These are phyloP conservation scores for Talaromyces sp. DNA, from an alignment of 2,329 filamentous ascomycete species.

Conservation along the genomic window DNA sequence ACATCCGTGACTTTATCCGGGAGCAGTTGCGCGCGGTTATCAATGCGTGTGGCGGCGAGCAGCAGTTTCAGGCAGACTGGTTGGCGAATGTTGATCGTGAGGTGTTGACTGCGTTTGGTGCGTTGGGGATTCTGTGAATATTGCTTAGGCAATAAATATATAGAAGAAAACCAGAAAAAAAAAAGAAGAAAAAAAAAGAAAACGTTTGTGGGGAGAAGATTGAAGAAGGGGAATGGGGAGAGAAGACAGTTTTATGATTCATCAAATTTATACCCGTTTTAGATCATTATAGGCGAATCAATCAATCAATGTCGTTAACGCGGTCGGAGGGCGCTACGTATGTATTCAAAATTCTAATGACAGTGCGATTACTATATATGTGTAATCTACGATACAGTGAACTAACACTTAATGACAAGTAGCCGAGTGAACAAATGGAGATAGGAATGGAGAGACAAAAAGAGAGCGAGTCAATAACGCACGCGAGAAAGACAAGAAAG, in stretches of 20 bases:
- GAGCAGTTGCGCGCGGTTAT: conserved; percentile 38
- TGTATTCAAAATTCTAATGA: background rate
- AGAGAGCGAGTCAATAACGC: background rate
- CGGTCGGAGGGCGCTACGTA: background rate
- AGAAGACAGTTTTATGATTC: background rate
- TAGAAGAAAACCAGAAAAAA: background rate
- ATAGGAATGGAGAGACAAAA: background rate
- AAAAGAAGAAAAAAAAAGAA: background rate
- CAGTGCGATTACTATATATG: background rate
- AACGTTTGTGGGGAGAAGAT: too few relatives aligned
- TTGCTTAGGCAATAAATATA: background rate
- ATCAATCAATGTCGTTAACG: background rate
- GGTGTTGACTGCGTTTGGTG: conserved; percentile 37
- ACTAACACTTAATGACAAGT: background rate
- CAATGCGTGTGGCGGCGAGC: conserved; percentile 35
- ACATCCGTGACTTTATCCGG: conserved; percentile 42
- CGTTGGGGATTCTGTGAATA: conserved; percentile 29
- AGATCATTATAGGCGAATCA: background rate
- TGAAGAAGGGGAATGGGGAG: too few relatives aligned
- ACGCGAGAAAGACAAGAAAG: background rate
- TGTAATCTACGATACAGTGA: background rate
- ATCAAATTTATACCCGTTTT: background rate
- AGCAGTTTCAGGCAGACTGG: conserved; percentile 40
- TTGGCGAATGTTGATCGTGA: conserved; percentile 40
- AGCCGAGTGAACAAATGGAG: background rate